Conservation (phyloP, 768 basidiomycete species). For the Lactarius indigo region DNA sequence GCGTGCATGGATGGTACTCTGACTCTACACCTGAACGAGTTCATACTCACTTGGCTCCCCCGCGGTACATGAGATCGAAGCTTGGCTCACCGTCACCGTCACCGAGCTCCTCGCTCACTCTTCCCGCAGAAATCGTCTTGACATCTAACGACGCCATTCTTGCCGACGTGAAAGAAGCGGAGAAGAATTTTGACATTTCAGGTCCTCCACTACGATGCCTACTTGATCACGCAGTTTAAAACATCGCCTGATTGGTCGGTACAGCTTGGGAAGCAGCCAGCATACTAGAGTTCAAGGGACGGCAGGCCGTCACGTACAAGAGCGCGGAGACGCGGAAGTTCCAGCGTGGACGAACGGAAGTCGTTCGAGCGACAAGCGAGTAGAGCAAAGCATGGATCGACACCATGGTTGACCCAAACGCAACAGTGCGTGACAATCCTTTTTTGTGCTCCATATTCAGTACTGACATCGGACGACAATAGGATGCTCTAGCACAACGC, state of each 20-base stretch:
- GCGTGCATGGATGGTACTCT: slow-evolving; percentile 94
- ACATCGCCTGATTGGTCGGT: slow-evolving; percentile 92
- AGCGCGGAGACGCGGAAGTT: slow-evolving; percentile 91
- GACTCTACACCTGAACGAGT: slow-evolving; percentile 94
- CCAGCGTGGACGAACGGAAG: slow-evolving; percentile 89
- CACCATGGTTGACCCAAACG: slow-evolving; percentile 69
- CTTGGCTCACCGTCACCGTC: slow-evolving; percentile 47
- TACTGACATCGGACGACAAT: neutral
- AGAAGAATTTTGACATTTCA: slow-evolving; percentile 66
- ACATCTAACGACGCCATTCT: slow-evolving; percentile 53
- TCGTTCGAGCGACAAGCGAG: slow-evolving; percentile 81
- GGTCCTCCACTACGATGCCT: slow-evolving; percentile 34
- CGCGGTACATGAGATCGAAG: slow-evolving; percentile 69
- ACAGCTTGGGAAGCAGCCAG: slow-evolving; percentile 94
- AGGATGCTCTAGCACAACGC: too few species aligned
- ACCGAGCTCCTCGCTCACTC: slow-evolving; percentile 22
- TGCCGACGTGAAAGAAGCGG: slow-evolving; percentile 53
- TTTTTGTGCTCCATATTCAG: neutral
- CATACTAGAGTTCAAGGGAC: slow-evolving; percentile 81
- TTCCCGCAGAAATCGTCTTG: slow-evolving; percentile 69
- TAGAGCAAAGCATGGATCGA: slow-evolving; percentile 85
- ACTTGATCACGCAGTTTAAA: too few species aligned
- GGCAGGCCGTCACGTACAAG: slow-evolving; percentile 86
- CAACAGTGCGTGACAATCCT: slow-evolving; percentile 40
- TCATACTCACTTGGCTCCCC: slow-evolving; percentile 66